phyloP scores from a whole-genome alignment of 257 asterid species.

The Solanum gracilifrons region DNA sequence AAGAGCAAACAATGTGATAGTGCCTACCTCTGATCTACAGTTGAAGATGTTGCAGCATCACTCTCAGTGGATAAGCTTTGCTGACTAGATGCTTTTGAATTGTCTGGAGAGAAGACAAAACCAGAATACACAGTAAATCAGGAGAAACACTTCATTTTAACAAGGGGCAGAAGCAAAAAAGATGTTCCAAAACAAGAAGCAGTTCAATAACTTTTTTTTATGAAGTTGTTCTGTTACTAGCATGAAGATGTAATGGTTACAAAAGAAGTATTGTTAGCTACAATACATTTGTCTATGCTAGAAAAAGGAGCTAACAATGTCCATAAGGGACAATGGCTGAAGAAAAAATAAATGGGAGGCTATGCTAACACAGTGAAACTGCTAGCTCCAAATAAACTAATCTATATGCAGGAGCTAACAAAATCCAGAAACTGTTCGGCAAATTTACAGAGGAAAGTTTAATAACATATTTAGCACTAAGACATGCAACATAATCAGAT shows the following conservation, averaged over 20 bases:
- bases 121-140: constrained; percentile 7
- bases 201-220: not conserved
- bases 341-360: not conserved
- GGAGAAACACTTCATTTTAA: not conserved
- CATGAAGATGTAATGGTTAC: not conserved
- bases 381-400: not conserved
- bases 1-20: not conserved
- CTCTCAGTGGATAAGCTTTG: constrained; percentile 38
- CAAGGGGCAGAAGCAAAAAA: not conserved
- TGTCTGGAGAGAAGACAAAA: constrained; percentile 37
- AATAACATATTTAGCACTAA: not conserved
- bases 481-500: not conserved
- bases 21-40: constrained; percentile 53
- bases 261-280: not conserved
- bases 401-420: not conserved
- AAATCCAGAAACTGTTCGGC: not conserved
- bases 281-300: not conserved
- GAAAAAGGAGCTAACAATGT: not conserved
- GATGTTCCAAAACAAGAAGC: not conserved
- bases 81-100: constrained; percentile 48
- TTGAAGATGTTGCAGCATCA: constrained; percentile 33
- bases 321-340: not conserved
- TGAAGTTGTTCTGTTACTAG: not conserved
- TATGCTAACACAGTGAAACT: not conserved
- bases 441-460: not conserved